These are phyloP conservation scores for Pyracantha coccinea DNA, from an alignment of 331 rosid genomes.

Conservation along the genomic window DNA sequence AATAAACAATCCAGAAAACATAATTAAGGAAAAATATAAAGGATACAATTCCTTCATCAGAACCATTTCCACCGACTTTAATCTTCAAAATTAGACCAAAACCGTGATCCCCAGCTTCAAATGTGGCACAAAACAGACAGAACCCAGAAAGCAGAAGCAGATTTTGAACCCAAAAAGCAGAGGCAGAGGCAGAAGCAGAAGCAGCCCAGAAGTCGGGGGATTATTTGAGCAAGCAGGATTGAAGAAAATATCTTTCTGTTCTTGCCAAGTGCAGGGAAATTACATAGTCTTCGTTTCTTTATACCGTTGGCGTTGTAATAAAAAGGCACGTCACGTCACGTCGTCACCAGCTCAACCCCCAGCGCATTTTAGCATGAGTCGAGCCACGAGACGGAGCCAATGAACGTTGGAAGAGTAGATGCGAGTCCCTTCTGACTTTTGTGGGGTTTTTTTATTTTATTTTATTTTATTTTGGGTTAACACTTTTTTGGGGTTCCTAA, in stretches of 20 bases:
- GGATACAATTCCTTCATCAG: constrained; percentile 47
- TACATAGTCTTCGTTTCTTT: background rate
- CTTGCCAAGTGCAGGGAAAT: background rate
- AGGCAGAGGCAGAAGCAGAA: no score
- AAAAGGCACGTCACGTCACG: background rate
- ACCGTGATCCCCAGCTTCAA: background rate
- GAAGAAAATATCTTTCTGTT: background rate
- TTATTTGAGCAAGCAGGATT: background rate
- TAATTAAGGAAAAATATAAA: background rate
- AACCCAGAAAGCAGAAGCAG: background rate
- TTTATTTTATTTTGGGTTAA: no score
- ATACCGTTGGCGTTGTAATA: background rate
- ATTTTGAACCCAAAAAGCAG: background rate
- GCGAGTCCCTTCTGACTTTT: background rate
- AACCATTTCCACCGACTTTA: constrained; percentile 17
- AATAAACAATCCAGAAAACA: background rate
- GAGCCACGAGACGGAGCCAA: background rate
- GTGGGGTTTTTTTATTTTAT: background rate
- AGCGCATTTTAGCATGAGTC: background rate
- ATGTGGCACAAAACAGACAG: background rate
- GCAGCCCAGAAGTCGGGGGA: background rate
- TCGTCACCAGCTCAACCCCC: background rate
- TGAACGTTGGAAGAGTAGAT: background rate
- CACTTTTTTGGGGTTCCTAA: no score
- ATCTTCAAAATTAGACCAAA: background rate